Conservation (phyloP, 345 rosid genomes). For the Gossypium anomalum region DNA sequence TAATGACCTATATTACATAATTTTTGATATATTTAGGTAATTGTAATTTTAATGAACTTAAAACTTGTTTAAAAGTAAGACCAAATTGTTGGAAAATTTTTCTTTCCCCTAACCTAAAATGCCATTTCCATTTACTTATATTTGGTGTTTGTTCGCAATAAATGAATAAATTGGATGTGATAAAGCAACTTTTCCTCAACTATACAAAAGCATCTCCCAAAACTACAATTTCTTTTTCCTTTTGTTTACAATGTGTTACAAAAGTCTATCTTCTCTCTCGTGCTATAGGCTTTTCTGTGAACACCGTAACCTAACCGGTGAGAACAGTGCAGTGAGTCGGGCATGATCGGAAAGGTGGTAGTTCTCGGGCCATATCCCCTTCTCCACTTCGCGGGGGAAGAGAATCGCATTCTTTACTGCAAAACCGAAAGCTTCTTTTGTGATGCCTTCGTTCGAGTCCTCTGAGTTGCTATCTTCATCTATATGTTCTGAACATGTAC, state of each 20-base stretch:
- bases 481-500: constrained; percentile 21
- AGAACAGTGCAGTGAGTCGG: constrained; percentile 73
- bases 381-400: constrained; percentile 86
- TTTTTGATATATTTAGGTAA: no score
- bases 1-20: no score
- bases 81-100: neutral
- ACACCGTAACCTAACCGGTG: constrained; percentile 67
- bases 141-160: neutral
- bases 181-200: neutral
- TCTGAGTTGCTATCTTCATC: constrained; percentile 24
- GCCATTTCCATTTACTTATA: neutral
- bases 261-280: neutral
- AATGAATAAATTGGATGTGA: neutral
- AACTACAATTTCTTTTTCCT: neutral
- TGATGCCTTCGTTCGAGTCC: constrained; percentile 17
- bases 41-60: no score
- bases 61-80: neutral
- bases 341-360: constrained; percentile 89
- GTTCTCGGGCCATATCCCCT: constrained; percentile 84
- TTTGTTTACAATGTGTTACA: neutral
- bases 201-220: neutral
- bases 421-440: constrained; percentile 51
- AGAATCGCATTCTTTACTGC: constrained; percentile 70
- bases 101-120: neutral
- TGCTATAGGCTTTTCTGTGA: constrained; percentile 11